Base-by-base conservation (phyloP, 1,284 basidiomycete genomes). In the Phylloboletellus chloephorus region DNA sequence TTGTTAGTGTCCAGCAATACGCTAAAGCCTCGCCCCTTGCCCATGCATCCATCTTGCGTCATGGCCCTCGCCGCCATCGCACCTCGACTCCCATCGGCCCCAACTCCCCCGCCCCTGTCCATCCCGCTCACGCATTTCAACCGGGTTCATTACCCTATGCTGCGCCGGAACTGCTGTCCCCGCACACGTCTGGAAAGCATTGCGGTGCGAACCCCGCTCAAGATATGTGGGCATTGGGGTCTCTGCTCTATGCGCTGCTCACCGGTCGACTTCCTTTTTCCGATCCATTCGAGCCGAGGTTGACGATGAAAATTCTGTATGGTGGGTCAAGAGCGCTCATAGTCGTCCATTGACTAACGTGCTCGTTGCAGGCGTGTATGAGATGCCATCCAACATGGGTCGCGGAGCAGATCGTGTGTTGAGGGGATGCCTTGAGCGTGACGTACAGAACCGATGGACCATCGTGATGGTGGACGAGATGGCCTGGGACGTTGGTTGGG, bases 171-270 rank as follows among this genome's bases (percentile, higher is more conserved):
- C 69, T 87, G n/a, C 65, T 88, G 0, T 61, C 69, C 31, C 66
- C 74, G 19, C 58, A 71, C 46, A 49, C 65, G 31, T 33, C 49
- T 37, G 28, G 50, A 3, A 51, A 26, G 24, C 13, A 46, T 44
- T n/a, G 47, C 23, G 55, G 60, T 45, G 64, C 74, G 5, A 61
- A 78, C 53, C 78, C 83, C n/a, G 78, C 85, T 0, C 88, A 91
- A 58, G 93, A 97, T 52, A 82, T 96, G 23, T 97, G 93, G 93
- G 92, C 93, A 0, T 66, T 95, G 2, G 93, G 93, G 0, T 82
- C 93, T 38, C 75, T 95, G 52, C 75, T 96, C 0, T 89, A 91
- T 54, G 80, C 84, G 4, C 71, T 96, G 3, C 71, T 96, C 21
- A 82, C 81, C 0, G 90, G 89, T 2, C 69, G 72, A 21, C 67